Evolutionary conservation across 2,329 filamentous ascomycete species (phyloP), one percentile per base, ranked within the genome.

Genomic region (Gremmenia infestans): DNA sequence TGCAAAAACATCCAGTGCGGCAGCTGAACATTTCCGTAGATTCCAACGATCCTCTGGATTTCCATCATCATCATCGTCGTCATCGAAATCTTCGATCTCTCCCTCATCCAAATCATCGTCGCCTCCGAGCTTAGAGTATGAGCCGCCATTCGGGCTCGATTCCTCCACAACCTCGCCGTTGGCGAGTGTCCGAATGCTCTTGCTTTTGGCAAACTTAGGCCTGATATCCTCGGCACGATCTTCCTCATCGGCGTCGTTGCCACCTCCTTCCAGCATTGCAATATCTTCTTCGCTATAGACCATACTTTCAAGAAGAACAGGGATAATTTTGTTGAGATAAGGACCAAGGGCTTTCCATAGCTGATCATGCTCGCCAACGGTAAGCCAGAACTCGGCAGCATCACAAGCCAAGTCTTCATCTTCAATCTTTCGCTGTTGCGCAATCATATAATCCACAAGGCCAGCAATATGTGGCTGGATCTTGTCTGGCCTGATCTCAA

Each of bases 381-480:
- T 91, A 46, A 99, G 82, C 91, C 95, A 99, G 70, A 99, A 99
- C 72, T 99, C 94, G 5, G 94, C 91, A 8, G 94, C 94, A 70
- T 99, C 94, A 62, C 95, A 86, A 39, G 93, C 91, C 56, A 99
- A 78, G 43, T 97, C 91, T 54, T 92, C 87, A 62, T 97, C 92
- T 25, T 92, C 86, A 23, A 75, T 74, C 60, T 86, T 87, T 71
- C 87, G 85, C 72, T 99, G 94, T 71, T 99, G 94, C 32, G 84
- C 79, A 56, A 97, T 82, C 71, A 97, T 94, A 70, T 97, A 99
- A 68, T 95, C 89, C 32, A 99, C 91, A 54, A 99, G 79, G 5
- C 89, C 92, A 52, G 81, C 78, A 69, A 97, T 87, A 70, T 97
- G 90, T 23, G 94, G 94, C 55, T 89, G 78, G 54, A 99, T 86